Evolutionary conservation across 2,329 filamentous ascomycete genomes (phyloP).

Genomic region (Claviceps sp.): DNA sequence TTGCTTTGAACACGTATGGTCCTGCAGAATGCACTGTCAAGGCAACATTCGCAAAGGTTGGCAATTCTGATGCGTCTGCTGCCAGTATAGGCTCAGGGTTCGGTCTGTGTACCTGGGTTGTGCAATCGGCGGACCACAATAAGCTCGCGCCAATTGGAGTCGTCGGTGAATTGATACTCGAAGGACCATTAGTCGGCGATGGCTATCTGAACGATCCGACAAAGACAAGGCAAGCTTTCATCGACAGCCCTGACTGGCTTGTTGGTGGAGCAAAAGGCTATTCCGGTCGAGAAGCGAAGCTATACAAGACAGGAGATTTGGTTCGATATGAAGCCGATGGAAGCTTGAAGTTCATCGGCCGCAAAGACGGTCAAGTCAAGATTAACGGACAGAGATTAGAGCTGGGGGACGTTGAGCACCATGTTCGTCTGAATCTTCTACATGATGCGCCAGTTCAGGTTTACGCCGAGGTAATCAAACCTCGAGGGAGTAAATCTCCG

Average conservation of each 20-base stretch:
- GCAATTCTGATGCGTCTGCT: not conserved
- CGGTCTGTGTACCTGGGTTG: conserved; percentile 4
- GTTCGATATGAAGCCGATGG: conserved; percentile 22
- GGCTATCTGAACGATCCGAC: conserved; percentile 34
- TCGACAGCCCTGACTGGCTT: conserved; percentile 25
- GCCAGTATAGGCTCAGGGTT: conserved; percentile 4
- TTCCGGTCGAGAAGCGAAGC: conserved; percentile 7
- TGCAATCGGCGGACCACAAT: not conserved
- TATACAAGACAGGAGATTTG: conserved; percentile 36
- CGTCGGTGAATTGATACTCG: conserved; percentile 24
- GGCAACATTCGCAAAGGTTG: not conserved
- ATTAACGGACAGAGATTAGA: conserved; percentile 40
- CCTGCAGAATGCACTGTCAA: conserved; percentile 5
- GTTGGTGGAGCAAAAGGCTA: not conserved
- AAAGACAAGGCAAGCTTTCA: conserved; percentile 29
- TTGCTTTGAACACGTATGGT: conserved; percentile 3
- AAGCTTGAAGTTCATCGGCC: conserved; percentile 28
- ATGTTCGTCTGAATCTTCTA: not conserved
- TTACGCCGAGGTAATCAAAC: not conserved
- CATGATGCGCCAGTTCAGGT: not conserved
- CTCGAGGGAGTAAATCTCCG: not conserved
- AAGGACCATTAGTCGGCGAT: conserved; percentile 30
- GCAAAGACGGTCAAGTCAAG: conserved; percentile 42
- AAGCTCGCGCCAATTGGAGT: conserved; percentile 17
- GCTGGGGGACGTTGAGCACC: conserved; percentile 16